Conservation (phyloP, 371 early-diverging fungal genomes). For the Mucor lusitanicus region DNA sequence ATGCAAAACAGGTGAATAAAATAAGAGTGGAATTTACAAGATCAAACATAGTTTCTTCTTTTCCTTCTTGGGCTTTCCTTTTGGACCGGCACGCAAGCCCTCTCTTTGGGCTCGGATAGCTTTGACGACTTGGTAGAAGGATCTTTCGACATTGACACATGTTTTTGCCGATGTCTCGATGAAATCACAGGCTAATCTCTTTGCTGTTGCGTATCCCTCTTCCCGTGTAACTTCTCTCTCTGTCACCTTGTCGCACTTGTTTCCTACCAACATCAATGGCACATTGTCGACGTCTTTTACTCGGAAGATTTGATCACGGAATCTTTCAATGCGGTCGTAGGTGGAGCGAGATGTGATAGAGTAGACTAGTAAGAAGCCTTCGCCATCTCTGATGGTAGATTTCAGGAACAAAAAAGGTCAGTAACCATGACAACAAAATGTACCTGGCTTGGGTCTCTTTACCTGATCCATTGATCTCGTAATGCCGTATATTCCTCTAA, state of each 20-base stretch:
- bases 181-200: constrained; percentile 69
- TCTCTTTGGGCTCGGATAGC: constrained; percentile 59
- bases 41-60: constrained; percentile 40
- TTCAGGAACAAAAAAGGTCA: neutral
- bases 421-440: neutral
- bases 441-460: neutral
- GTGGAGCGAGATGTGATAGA: constrained; percentile 84
- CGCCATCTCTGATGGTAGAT: constrained; percentile 67
- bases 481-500: constrained; percentile 81
- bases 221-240: constrained; percentile 75
- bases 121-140: constrained; percentile 63
- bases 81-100: constrained; percentile 22
- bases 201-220: constrained; percentile 77
- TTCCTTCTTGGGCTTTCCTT: constrained; percentile 33
- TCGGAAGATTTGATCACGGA: constrained; percentile 78
- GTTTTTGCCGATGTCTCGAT: constrained; percentile 86
- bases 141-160: constrained; percentile 77
- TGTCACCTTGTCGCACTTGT: constrained; percentile 81
- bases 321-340: constrained; percentile 78
- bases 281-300: constrained; percentile 81
- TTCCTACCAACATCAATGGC: constrained; percentile 88
- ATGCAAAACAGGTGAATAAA: constrained; percentile 3
- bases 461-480: constrained; percentile 91
- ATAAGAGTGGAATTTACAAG: constrained; percentile 22
- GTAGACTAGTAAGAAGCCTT: constrained; percentile 87